phyloP scores from a whole-genome alignment of 441 rosid genomes.

The Erysimum cheiri region DNA sequence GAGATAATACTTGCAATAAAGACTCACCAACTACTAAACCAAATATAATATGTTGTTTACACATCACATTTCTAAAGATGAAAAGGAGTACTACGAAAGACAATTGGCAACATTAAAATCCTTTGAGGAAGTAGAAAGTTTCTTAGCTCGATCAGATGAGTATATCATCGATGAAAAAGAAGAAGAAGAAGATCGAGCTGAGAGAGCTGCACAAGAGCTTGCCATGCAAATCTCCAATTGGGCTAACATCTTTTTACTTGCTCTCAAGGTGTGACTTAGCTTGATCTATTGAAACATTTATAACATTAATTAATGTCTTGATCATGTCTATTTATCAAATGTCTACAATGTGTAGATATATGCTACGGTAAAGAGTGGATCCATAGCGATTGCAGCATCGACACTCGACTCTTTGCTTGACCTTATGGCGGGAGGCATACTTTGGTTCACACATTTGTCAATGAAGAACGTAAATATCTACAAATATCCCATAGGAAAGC shows the following conservation, averaged over 20 bases:
- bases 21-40: conserved; percentile 11
- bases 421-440: conserved; percentile 92
- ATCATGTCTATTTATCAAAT: conserved; percentile 2
- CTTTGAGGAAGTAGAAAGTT: conserved; percentile 74
- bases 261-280: conserved; percentile 59
- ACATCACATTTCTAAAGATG: conserved; percentile 50
- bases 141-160: conserved; percentile 40
- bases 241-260: conserved; percentile 73
- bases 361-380: conserved; percentile 87
- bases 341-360: conserved; percentile 53
- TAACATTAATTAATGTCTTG: conserved; percentile 2
- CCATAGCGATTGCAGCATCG: conserved; percentile 92
- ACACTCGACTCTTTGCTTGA: conserved; percentile 91
- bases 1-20: no score
- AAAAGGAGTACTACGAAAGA: conserved; percentile 76
- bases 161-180: conserved; percentile 45
- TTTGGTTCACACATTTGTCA: conserved; percentile 85
- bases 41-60: neutral
- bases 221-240: conserved; percentile 86
- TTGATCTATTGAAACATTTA: neutral
- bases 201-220: conserved; percentile 54
- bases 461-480: conserved; percentile 84
- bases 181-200: conserved; percentile 50
- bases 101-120: conserved; percentile 76
- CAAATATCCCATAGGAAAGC: conserved; percentile 86